A percentile compares a stretch with the other conserved stretches of the same genome.
Evolutionary conservation across 2,329 filamentous ascomycete species (phyloP).

Genomic region (Tolypocladium ovalisporum): DNA sequence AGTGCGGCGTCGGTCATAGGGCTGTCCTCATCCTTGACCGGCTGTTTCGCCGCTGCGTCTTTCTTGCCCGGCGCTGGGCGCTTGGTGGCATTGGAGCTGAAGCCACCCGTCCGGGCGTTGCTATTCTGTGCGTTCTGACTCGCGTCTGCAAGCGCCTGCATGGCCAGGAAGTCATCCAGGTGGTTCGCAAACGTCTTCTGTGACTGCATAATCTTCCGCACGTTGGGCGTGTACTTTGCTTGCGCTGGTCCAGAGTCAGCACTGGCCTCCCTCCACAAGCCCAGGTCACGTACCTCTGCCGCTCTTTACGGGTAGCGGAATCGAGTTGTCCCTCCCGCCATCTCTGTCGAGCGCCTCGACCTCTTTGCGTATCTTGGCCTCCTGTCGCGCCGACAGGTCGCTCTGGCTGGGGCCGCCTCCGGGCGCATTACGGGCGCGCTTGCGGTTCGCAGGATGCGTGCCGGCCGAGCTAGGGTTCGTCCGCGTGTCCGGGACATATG

Average conservation of each 20-base stretch:
- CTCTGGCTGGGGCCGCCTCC: constrained; percentile 36
- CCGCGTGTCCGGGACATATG: constrained; percentile 72
- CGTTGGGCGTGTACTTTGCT: constrained; percentile 54
- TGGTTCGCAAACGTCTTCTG: constrained; percentile 80
- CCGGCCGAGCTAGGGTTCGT: constrained; percentile 43
- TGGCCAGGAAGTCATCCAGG: constrained; percentile 66
- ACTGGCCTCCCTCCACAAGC: background rate
- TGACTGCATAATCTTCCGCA: constrained; percentile 66
- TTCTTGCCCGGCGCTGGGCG: constrained; percentile 15
- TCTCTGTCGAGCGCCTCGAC: constrained; percentile 77
- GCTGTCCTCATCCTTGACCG: constrained; percentile 14
- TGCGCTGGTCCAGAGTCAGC: constrained; percentile 16
- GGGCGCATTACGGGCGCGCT: constrained; percentile 55
- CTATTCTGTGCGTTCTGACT: constrained; percentile 18
- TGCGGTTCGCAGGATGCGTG: constrained; percentile 47
- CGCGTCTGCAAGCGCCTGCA: constrained; percentile 34
- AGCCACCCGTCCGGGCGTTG: constrained; percentile 14
- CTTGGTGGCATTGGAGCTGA: constrained; percentile 16
- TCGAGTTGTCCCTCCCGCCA: constrained; percentile 60
- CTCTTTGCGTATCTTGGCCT: constrained; percentile 70
- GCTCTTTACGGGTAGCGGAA: constrained; percentile 52
- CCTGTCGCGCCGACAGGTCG: constrained; percentile 71
- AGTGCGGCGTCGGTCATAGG: constrained; percentile 13
- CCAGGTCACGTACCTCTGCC: constrained; percentile 22
- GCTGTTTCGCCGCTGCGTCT: constrained; percentile 10